These are phyloP conservation scores for Strigomonas culicis DNA, from an alignment of 208 protist species.

Conservation along the genomic window DNA sequence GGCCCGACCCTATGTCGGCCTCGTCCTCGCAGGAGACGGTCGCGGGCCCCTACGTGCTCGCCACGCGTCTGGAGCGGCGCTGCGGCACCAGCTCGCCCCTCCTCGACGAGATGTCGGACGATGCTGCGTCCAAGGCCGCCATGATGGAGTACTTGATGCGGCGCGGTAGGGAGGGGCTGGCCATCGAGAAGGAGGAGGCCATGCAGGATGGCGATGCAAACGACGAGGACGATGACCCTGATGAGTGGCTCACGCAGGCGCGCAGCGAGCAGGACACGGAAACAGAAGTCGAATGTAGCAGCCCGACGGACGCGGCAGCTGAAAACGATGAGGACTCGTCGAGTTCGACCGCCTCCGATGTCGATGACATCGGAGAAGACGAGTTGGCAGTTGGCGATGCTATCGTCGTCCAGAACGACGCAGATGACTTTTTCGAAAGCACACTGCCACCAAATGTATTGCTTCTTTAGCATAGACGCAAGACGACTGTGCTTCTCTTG, in stretches of 20 bases:
- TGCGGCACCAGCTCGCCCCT: neutral
- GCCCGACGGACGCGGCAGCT: neutral
- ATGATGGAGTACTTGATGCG: neutral
- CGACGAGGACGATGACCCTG: conserved; percentile 7
- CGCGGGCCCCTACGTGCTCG: conserved; percentile 57
- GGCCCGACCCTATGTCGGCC: too few relatives aligned
- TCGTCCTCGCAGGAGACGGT: conserved; percentile 6
- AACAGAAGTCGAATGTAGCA: neutral
- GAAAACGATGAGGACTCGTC: conserved; percentile 3
- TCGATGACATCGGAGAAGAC: too few relatives aligned
- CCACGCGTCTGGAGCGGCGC: conserved; percentile 50
- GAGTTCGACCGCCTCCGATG: too few relatives aligned
- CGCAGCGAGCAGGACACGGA: neutral
- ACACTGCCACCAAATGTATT: conserved; percentile 7
- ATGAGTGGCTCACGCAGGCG: conserved; percentile 6
- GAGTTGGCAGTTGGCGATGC: too few relatives aligned
- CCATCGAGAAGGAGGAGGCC: conserved; percentile 3
- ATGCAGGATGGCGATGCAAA: conserved; percentile 23
- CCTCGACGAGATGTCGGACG: too few relatives aligned
- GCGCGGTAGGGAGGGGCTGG: neutral
- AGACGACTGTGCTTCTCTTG: neutral
- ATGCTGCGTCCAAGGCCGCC: too few relatives aligned
- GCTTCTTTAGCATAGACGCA: conserved; percentile 1
- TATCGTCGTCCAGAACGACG: too few relatives aligned
- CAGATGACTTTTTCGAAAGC: neutral